Evolutionary conservation across 2,329 filamentous ascomycete genomes (phyloP).

Genomic region (Clonostachys chloroleuca): DNA sequence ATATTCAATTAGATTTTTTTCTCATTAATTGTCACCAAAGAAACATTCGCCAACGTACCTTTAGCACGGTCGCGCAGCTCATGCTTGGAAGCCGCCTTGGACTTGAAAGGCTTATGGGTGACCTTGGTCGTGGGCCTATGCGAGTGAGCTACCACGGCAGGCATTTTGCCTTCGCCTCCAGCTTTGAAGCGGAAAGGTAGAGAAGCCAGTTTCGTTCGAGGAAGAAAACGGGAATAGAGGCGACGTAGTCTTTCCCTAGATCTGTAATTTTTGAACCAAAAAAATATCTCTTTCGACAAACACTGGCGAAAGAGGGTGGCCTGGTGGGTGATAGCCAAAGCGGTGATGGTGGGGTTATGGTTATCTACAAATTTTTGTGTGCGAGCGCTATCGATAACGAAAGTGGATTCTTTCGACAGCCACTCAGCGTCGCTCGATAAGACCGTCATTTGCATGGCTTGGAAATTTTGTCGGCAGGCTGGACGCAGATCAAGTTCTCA

Average conservation of each 20-base stretch:
- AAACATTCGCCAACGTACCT: conserved; percentile 42
- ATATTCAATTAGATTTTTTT: not conserved
- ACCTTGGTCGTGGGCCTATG: conserved; percentile 91
- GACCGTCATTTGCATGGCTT: conserved; percentile 9
- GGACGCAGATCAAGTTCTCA: no score
- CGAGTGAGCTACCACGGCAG: conserved; percentile 69
- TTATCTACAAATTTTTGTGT: conserved; percentile 31
- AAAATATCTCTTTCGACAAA: no score
- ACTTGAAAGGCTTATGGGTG: conserved; percentile 87
- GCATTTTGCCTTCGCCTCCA: conserved; percentile 70
- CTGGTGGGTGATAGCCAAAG: no score
- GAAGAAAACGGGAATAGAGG: no score
- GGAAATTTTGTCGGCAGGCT: conserved; percentile 24
- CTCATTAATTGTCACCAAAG: conserved; percentile 1
- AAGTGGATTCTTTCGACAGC: conserved; percentile 3
- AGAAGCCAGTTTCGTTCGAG: conserved; percentile 51
- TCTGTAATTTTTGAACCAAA: no score
- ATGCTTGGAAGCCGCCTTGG: conserved; percentile 83
- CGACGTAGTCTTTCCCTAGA: no score
- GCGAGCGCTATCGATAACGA: conserved; percentile 26
- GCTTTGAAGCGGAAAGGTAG: conserved; percentile 87
- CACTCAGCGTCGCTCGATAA: conserved; percentile 19
- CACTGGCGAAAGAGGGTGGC: no score
- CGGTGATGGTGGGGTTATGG: conserved; percentile 27
- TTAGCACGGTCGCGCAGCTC: conserved; percentile 81